Base-by-base conservation (phyloP, 768 basidiomycete species). In the Basidioascus undulatus region DNA sequence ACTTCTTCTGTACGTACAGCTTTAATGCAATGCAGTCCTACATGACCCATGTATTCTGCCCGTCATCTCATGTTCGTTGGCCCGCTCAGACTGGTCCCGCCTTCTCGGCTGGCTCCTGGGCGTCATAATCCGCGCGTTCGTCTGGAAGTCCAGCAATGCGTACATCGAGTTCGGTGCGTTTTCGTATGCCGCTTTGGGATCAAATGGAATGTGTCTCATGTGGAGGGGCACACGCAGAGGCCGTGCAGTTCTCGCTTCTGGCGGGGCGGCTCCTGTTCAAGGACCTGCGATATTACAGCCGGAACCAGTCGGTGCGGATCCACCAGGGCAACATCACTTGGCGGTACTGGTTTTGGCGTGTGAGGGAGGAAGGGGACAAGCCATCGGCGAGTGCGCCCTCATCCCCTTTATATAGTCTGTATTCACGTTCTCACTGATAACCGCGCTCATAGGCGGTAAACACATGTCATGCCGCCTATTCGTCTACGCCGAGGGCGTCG, bases 71-170 rank as follows among this genome's bases (percentile, higher is more conserved):
- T n/a, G n/a, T n/a, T n/a, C n/a, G n/a, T n/a, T n/a, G n/a, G n/a
- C n/a, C n/a, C n/a, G n/a, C n/a, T n/a, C n/a, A n/a, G n/a, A 78
- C 61, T 82, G 78, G 71, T 87, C 84, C 59, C 71, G 84, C 31
- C 61, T 89, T 38, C 56, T 89, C 43, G 83, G 72, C 1, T 68
- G 66, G 41, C 44, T 78, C 41, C 59, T 84, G 44, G 69, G 73
- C 12, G 62, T 71, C 40, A 49, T 69, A 11, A 59, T 89, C 37
- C 76, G 82, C 23, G 51, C 80, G 6, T 58, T 68, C 43, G 71
- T 73, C 45, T 92, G 89, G 87, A 74, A 74, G 46, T 66, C 71
- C 43, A 69, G 70, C 38, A 53, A 77, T 53, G 65, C 73, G 47
- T 89, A 82, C 76, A 62, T 89, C 38, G 72, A 77, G 54, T 72